These are phyloP conservation scores for Boechera retrofracta DNA, from an alignment of 345 rosid species.

Conservation along the genomic window DNA sequence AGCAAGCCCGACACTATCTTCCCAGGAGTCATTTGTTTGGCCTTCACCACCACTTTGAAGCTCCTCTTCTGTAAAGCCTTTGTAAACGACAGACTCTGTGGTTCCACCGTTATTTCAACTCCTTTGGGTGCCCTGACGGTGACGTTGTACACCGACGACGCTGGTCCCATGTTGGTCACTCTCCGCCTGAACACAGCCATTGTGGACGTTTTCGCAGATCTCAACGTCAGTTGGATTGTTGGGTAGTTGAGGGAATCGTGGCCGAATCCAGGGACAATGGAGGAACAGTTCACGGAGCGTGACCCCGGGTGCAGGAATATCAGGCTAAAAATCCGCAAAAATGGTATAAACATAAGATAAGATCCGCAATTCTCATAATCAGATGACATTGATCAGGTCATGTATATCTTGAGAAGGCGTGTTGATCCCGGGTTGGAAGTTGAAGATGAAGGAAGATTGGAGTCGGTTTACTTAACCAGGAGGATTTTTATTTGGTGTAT, in stretches of 20 bases:
- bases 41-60: constrained; percentile 79
- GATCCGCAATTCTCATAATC: too few species aligned
- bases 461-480: too few species aligned
- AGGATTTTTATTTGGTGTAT: too few species aligned
- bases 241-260: constrained; percentile 87
- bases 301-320: constrained; percentile 33
- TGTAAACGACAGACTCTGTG: constrained; percentile 60
- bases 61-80: constrained; percentile 56
- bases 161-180: constrained; percentile 79
- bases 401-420: too few species aligned
- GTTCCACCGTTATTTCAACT: constrained; percentile 62
- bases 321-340: too few species aligned
- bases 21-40: constrained; percentile 17
- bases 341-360: not conserved
- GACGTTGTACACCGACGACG: constrained; percentile 61
- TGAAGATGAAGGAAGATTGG: too few species aligned
- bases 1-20: constrained; percentile 66
- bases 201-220: constrained; percentile 42
- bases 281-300: constrained; percentile 65
- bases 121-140: constrained; percentile 66
- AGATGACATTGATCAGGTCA: too few species aligned
- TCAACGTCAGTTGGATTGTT: constrained; percentile 66
- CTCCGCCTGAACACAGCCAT: constrained; percentile 59
- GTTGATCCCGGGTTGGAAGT: too few species aligned
- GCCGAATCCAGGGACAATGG: constrained; percentile 29